phyloP scores from a whole-genome alignment of 352 stramenopile species.

The Pelagophyceae sp. region DNA sequence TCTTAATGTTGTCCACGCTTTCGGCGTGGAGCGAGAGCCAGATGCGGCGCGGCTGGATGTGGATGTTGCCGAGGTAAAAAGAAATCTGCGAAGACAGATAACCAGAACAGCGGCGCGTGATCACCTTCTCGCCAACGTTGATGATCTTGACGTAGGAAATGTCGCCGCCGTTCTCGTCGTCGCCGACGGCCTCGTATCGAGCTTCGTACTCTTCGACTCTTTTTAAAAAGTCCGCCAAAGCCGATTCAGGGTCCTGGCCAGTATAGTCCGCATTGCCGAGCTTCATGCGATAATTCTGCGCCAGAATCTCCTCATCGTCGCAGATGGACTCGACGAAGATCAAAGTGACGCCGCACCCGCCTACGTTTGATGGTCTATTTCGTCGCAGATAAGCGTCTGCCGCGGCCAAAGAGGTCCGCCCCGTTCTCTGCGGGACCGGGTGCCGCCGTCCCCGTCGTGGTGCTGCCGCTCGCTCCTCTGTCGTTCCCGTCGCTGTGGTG shows the following conservation, averaged over 20 bases:
- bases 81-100: conserved; percentile 42
- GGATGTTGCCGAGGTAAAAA: conserved; percentile 66
- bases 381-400: conserved; percentile 6
- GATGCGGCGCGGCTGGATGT: conserved; percentile 71
- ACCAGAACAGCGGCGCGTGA: conserved; percentile 45
- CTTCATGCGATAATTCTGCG: conserved; percentile 45
- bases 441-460: no score
- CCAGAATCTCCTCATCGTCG: conserved; percentile 39
- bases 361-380: conserved; percentile 21
- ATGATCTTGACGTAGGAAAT: conserved; percentile 82
- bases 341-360: conserved; percentile 11
- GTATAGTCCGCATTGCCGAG: conserved; percentile 50
- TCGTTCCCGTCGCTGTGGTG: no score
- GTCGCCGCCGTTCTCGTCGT: conserved; percentile 56
- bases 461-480: no score
- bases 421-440: no score
- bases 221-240: conserved; percentile 42
- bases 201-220: conserved; percentile 39
- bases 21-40: conserved; percentile 74
- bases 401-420: no score
- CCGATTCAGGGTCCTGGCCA: conserved; percentile 31
- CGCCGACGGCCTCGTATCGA: conserved; percentile 74
- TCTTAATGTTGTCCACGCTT: background rate
- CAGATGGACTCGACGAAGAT: conserved; percentile 52
- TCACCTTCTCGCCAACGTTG: conserved; percentile 81